phyloP scores from a whole-genome alignment of 495 filamentous ascomycete species.

The Cairneyella variabilis region DNA sequence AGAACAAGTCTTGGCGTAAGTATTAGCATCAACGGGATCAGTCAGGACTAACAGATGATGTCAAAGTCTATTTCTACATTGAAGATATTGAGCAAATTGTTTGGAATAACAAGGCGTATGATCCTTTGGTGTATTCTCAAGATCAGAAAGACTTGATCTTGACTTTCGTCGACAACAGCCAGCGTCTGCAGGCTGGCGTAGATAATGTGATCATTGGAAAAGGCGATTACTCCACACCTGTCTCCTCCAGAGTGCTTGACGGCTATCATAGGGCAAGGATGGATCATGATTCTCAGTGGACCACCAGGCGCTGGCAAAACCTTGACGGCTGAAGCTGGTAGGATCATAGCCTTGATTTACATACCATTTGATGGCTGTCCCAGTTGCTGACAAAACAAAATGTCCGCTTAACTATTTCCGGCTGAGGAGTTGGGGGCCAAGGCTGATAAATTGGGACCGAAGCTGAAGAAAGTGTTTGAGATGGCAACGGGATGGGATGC shows the following conservation, averaged over 20 bases:
- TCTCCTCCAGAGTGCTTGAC: no score
- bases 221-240: no score
- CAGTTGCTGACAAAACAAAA: conserved; percentile 4
- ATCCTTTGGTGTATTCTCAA: conserved; percentile 36
- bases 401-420: neutral
- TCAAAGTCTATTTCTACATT: conserved; percentile 33
- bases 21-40: no score
- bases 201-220: conserved; percentile 29
- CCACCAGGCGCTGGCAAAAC: conserved; percentile 29
- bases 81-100: conserved; percentile 30
- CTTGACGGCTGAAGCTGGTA: conserved; percentile 22
- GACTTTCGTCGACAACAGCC: conserved; percentile 36
- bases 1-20: conserved; percentile 37
- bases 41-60: no score
- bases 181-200: conserved; percentile 2
- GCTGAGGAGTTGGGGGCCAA: conserved; percentile 9
- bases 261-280: no score
- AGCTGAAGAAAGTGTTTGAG: conserved; percentile 47
- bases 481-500: conserved; percentile 49
- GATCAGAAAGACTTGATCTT: conserved; percentile 37
- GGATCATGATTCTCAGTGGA: conserved; percentile 27
- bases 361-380: no score
- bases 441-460: conserved; percentile 51
- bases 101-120: conserved; percentile 36
- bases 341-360: no score